These are phyloP conservation scores for Asclepias syriaca DNA, from an alignment of 257 asterid species.

Conservation along the genomic window DNA sequence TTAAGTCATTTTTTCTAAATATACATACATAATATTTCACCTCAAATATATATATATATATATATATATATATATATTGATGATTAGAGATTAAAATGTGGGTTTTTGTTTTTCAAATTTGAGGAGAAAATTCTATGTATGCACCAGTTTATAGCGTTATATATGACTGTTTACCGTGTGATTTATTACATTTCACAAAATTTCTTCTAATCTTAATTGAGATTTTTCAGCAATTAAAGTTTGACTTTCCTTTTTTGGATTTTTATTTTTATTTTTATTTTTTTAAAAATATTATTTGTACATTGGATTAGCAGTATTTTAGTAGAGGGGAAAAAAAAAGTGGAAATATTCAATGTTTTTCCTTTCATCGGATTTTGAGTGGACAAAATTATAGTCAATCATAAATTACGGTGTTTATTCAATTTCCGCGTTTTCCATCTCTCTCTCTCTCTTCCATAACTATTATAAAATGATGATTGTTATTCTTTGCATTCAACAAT, in stretches of 20 bases:
- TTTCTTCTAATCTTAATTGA: background rate
- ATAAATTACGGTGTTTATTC: background rate
- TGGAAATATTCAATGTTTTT: too few relatives aligned
- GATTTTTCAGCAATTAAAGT: background rate
- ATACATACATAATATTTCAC: too few relatives aligned
- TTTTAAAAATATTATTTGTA: too few relatives aligned
- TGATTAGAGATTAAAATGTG: too few relatives aligned
- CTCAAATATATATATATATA: too few relatives aligned
- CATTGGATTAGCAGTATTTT: too few relatives aligned
- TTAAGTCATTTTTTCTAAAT: too few relatives aligned
- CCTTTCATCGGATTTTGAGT: background rate
- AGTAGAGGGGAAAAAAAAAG: too few relatives aligned
- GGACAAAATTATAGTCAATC: background rate
- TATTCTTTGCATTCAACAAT: background rate
- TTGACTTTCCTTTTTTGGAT: background rate
- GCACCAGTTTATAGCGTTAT: background rate
- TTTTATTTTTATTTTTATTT: too few relatives aligned
- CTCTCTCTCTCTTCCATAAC: background rate
- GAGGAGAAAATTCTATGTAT: background rate
- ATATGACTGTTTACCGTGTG: background rate
- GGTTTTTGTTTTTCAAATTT: background rate
- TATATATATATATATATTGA: too few relatives aligned
- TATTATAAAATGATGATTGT: conserved; percentile 1
- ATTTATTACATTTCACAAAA: background rate
- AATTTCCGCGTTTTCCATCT: background rate